Evolutionary conservation across 1,284 basidiomycete species (phyloP).

Genomic region (Puccinia novopanici): DNA sequence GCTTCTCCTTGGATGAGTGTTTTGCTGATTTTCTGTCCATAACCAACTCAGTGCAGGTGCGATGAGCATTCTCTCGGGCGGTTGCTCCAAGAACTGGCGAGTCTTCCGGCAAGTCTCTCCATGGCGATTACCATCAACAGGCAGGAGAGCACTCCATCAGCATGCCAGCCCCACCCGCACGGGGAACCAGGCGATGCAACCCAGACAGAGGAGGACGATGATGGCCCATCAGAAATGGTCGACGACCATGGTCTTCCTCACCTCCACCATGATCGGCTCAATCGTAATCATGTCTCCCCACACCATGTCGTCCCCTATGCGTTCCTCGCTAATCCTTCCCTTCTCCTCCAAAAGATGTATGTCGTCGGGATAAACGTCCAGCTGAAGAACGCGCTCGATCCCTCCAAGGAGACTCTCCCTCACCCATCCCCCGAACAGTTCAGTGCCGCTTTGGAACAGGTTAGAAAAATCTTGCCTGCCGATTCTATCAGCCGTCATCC

Average conservation of each 20-base stretch:
- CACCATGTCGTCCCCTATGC: too few relatives aligned
- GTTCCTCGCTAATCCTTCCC: not conserved
- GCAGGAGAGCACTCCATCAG: too few relatives aligned
- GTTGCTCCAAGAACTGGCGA: not conserved
- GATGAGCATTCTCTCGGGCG: not conserved
- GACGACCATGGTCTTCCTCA: constrained; percentile 39
- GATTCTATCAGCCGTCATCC: constrained; percentile 18
- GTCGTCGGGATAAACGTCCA: constrained; percentile 43
- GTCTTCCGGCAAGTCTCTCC: not conserved
- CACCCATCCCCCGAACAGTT: constrained; percentile 3
- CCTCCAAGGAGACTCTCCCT: not conserved
- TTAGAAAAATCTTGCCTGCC: not conserved
- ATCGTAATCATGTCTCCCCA: not conserved
- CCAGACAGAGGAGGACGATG: not conserved
- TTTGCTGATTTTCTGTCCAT: too few relatives aligned
- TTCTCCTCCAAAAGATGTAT: constrained; percentile 23
- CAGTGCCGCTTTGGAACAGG: not conserved
- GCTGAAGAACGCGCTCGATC: not conserved
- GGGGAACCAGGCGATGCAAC: too few relatives aligned
- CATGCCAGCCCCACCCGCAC: too few relatives aligned
- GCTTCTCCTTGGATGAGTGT: too few relatives aligned
- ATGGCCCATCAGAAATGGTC: constrained; percentile 44
- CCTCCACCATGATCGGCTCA: constrained; percentile 35
- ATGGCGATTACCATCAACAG: too few relatives aligned
- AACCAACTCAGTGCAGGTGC: too few relatives aligned